These are phyloP conservation scores for Termitomyces sp. DNA, from an alignment of 1,284 basidiomycete genomes.

Conservation along the genomic window DNA sequence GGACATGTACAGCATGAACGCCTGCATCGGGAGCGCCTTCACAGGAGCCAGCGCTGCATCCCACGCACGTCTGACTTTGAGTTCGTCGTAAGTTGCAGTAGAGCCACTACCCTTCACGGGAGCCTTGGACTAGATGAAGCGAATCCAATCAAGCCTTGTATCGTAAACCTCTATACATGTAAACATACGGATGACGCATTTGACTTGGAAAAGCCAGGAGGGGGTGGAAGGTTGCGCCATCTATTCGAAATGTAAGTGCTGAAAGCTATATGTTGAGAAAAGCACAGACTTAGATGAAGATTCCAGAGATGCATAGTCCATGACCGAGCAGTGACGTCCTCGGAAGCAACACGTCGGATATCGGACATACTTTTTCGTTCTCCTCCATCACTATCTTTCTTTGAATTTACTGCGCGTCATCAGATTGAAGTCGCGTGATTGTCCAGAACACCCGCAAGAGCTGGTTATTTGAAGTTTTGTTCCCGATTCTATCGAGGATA, in stretches of 20 bases:
- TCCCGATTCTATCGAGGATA: background rate
- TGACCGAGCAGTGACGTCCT: conserved; percentile 10
- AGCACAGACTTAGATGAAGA: conserved; percentile 28
- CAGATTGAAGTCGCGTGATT: background rate
- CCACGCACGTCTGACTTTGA: conserved; percentile 84
- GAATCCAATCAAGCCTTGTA: background rate
- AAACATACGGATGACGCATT: conserved; percentile 25
- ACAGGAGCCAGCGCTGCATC: conserved; percentile 81
- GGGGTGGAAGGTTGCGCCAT: conserved; percentile 57
- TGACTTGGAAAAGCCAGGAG: conserved; percentile 54
- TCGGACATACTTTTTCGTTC: conserved; percentile 8
- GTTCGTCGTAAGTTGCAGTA: conserved; percentile 46
- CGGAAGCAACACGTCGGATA: conserved; percentile 10
- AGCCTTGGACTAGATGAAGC: conserved; percentile 32
- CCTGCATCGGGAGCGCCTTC: conserved; percentile 90
- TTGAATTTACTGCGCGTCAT: background rate
- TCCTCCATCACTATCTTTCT: background rate
- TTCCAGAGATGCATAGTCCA: conserved; percentile 35
- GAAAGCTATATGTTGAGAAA: background rate
- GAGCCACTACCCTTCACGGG: conserved; percentile 33
- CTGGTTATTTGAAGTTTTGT: background rate
- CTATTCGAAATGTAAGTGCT: conserved; percentile 26
- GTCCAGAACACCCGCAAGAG: no score
- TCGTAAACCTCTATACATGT: background rate
- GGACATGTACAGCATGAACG: conserved; percentile 95